Evolutionary conservation across 805 yeast species (phyloP), one percentile per base, ranked within the genome.

Genomic region (Candida ovalis): DNA sequence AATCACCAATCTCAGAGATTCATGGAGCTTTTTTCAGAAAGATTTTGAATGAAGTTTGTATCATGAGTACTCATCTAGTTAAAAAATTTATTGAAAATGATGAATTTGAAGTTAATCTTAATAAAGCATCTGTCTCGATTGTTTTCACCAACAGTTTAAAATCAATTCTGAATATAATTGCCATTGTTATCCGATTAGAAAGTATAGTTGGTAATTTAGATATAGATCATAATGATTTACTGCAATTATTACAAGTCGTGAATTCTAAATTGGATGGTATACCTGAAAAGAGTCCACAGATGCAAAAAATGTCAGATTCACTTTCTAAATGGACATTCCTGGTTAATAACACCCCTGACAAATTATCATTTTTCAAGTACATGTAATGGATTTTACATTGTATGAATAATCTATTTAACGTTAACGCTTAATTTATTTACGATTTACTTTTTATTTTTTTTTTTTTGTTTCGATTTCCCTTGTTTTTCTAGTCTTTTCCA

Each of bases 141-240:
- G 56, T 61, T 2, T 59, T 64, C 36, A 46, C 60, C 3, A 63
- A 63, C 50, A 50, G 55, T 18, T 45, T 61, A 10, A 64, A 60
- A 51, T 63, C 69, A 5, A 37, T 64, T 22, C 51, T 61, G 15
- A 66, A 64, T 42, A 52, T 62, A 15, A 47, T 58, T 23, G 57
- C 67, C 5, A 56, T 57, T 33, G 27, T 55, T 15, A 48, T 51
- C 35, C 51, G 56, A 36, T 54, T 62, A 23, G 54, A 54, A 17
- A 21, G 36, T 3, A 12, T 50, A 9, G 42, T 62, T 22, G 52
- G 54, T 21, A 49, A 50, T 25, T 43, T 45, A 9, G 41, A 21
- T n/a, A 47, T 52, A 2, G 40, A 42, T n/a, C 25, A 27, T 12
- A 13, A 12, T 3, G 49, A 36, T 7, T 28, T 54, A 24, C 22